Evolutionary conservation across 805 yeast species (phyloP), one percentile per base, ranked within the genome.

Genomic region (Blastobotrys muscicola): DNA sequence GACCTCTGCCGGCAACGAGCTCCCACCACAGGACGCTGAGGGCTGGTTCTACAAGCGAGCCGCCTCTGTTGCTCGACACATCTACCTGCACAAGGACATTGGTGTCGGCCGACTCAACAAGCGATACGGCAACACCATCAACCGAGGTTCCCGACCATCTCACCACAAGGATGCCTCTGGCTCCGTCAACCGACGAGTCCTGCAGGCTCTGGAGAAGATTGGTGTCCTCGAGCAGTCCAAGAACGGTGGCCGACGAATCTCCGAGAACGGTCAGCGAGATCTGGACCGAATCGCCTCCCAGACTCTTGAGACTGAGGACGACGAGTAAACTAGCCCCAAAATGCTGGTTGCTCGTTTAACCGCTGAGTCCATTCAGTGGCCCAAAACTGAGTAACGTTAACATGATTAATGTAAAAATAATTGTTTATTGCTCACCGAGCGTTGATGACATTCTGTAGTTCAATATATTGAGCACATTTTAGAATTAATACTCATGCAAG

Each of bases 11-110:
- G 95, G 96, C 76, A 89, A 90, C 70, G 98, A 92, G 62, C 84
- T 92, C 72, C 98, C 98, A 71, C 98, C 98, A 71, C 97, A 90
- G 78, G 97, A 92, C 71, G 75, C 97, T 64, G 97, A 87, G 76
- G 87, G 90, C 68, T 92, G 98, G 98, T 90, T 86, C 85, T 90
- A 90, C 95, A 85, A 85, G 85, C 85, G 98, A 76, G 94, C 98
- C 65, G 98, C 98, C 67, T 90, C 98, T 50, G 87, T 89, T 72
- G 98, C 98, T 68, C 92, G 98, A 80, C 98, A 92, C 89, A 82
- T 92, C 75, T 92, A 92, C 95, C 80, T 92, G 76, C 87, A 96
- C 85, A 92, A 92, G 78, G 85, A 85, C 65, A 95, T 92, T 65
- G 98, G 98, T 84, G 94, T 90, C 64, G 98, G 98, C 80, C 85